Percentiles rank a stretch among this genome's conserved stretches.
Conservation (phyloP, 306 rosid genomes). For the Gynostemma pentaphyllum region DNA sequence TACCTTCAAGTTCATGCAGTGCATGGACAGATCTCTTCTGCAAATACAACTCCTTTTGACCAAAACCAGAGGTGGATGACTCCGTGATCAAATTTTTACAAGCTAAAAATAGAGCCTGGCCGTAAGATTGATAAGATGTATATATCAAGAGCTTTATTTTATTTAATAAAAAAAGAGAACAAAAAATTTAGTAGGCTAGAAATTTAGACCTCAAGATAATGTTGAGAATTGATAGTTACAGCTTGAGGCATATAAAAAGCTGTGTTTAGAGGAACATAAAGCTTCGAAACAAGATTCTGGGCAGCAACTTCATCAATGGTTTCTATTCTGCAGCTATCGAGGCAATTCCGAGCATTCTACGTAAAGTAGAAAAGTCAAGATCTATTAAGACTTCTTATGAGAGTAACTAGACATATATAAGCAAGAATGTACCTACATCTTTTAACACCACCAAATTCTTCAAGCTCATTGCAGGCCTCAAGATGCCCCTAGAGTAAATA, state of each 20-base stretch:
- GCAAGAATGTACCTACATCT: constrained; percentile 39
- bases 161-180: neutral
- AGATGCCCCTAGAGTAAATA: constrained; percentile 74
- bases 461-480: constrained; percentile 65
- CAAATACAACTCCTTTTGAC: constrained; percentile 40
- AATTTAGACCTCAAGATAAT: constrained; percentile 62
- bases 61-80: constrained; percentile 24
- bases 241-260: constrained; percentile 92
- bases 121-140: constrained; percentile 12
- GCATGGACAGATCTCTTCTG: constrained; percentile 38
- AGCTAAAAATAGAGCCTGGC: constrained; percentile 65
- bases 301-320: constrained; percentile 36
- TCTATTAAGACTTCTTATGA: neutral
- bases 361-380: constrained; percentile 12
- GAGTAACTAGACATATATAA: neutral
- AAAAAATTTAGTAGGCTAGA: neutral
- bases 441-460: constrained; percentile 51
- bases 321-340: constrained; percentile 69
- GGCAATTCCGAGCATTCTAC: constrained; percentile 69
- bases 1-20: constrained; percentile 75
- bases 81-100: constrained; percentile 51
- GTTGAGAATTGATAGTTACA: constrained; percentile 50
- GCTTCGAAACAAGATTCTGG: constrained; percentile 47
- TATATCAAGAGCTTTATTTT: neutral
- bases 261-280: constrained; percentile 36